These are phyloP conservation scores for Podaxis sp. DNA, from an alignment of 768 basidiomycete species.

Conservation along the genomic window DNA sequence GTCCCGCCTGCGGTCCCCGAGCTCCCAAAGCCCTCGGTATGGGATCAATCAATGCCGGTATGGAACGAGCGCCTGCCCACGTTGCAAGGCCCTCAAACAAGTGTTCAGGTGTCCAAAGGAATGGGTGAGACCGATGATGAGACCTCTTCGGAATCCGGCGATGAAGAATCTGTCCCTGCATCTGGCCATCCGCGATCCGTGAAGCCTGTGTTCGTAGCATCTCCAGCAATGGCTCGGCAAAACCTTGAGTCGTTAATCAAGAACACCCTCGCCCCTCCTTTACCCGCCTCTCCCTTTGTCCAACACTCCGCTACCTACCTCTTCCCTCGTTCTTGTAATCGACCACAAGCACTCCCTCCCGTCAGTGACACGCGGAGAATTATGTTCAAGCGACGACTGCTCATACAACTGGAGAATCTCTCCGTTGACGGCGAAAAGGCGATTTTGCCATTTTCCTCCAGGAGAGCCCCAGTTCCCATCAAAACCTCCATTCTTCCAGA, in stretches of 20 bases:
- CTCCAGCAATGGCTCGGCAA: constrained; percentile 30
- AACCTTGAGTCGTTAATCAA: constrained; percentile 42
- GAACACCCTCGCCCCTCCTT: constrained; percentile 42
- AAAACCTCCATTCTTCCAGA: constrained; percentile 23
- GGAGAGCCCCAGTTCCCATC: constrained; percentile 23
- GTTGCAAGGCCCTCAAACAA: constrained; percentile 7
- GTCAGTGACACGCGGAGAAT: constrained; percentile 39
- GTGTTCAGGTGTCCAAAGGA: not conserved
- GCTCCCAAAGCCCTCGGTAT: constrained; percentile 24
- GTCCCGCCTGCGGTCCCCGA: constrained; percentile 19
- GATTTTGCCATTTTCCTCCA: constrained; percentile 44
- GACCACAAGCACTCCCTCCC: constrained; percentile 31
- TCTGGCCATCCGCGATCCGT: constrained; percentile 9
- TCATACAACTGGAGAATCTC: constrained; percentile 39
- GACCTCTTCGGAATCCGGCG: constrained; percentile 30
- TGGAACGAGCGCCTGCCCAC: constrained; percentile 12
- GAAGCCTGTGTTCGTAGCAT: constrained; percentile 21
- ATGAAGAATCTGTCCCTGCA: constrained; percentile 20
- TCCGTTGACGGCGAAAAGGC: constrained; percentile 38
- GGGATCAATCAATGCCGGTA: constrained; percentile 24
- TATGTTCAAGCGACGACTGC: constrained; percentile 51
- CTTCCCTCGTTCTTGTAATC: constrained; percentile 50
- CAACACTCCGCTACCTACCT: constrained; percentile 22
- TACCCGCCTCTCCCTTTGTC: constrained; percentile 47
- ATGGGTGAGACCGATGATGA: constrained; percentile 4